A percentile compares a stretch with the other conserved stretches of the same genome.
Conservation (phyloP, 805 yeast species). For the Candida arabinofermentans region DNA sequence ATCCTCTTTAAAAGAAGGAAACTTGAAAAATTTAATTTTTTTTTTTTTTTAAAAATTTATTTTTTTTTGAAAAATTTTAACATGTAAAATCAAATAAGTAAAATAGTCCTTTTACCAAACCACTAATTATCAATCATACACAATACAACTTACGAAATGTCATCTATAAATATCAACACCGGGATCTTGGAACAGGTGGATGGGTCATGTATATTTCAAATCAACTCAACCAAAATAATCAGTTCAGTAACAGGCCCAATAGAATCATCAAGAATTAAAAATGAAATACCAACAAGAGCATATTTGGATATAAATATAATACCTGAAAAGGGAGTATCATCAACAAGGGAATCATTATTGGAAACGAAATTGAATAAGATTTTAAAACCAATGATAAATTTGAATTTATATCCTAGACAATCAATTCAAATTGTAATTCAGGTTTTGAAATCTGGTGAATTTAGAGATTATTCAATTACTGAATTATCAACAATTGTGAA, state of each 20-base stretch:
- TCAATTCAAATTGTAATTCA: conserved; percentile 68
- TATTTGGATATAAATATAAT: conserved; percentile 74
- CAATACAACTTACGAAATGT: neutral
- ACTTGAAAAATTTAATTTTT: too few species aligned
- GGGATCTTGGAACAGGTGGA: conserved; percentile 56
- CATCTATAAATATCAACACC: conserved; percentile 11
- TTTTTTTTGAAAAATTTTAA: neutral
- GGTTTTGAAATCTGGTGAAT: conserved; percentile 50
- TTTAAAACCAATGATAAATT: conserved; percentile 54
- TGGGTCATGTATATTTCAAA: conserved; percentile 65
- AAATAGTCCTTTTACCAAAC: neutral
- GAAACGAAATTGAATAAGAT: conserved; percentile 68
- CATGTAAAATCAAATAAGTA: too few species aligned
- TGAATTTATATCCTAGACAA: conserved; percentile 74
- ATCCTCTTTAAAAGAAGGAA: too few species aligned
- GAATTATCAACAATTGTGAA: conserved; percentile 72
- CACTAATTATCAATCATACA: neutral
- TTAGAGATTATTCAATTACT: conserved; percentile 32
- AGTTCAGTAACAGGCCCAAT: conserved; percentile 89
- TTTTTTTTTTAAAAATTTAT: neutral
- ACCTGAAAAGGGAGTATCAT: conserved; percentile 72
- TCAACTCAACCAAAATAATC: conserved; percentile 54
- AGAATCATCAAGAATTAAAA: conserved; percentile 68
- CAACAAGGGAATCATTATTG: conserved; percentile 68
- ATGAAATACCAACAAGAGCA: conserved; percentile 77